These are phyloP conservation scores for Starmerella sirachaensis DNA, from an alignment of 805 yeast species.

Conservation along the genomic window DNA sequence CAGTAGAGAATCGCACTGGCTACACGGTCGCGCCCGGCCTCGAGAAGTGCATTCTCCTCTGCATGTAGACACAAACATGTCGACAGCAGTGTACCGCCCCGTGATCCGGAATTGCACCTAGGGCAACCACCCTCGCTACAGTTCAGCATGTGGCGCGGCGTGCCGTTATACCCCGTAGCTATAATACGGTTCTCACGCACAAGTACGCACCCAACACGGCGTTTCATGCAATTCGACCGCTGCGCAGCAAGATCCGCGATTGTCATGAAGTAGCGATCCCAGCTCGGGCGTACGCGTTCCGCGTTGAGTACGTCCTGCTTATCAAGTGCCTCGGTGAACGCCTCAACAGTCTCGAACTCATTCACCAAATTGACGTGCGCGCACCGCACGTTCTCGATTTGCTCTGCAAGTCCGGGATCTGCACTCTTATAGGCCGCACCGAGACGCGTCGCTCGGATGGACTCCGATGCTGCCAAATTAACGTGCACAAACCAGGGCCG, in stretches of 20 bases:
- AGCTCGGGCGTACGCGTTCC: slow-evolving; percentile 67
- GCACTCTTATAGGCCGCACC: slow-evolving; percentile 26
- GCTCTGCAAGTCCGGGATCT: slow-evolving; percentile 23
- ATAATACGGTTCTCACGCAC: slow-evolving; percentile 76
- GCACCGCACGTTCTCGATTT: slow-evolving; percentile 34
- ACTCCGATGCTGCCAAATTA: slow-evolving; percentile 61
- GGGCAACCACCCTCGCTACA: slow-evolving; percentile 95
- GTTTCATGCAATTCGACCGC: slow-evolving; percentile 91
- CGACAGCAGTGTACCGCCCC: slow-evolving; percentile 54
- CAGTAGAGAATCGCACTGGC: slow-evolving; percentile 56
- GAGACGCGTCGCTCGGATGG: slow-evolving; percentile 35
- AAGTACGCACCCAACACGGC: slow-evolving; percentile 93
- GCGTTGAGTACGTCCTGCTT: slow-evolving; percentile 37
- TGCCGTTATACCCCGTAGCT: slow-evolving; percentile 96
- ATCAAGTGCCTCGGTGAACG: slow-evolving; percentile 33
- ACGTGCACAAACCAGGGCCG: slow-evolving; percentile 79
- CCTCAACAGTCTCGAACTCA: slow-evolving; percentile 30
- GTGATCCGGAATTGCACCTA: slow-evolving; percentile 58
- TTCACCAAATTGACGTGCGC: slow-evolving; percentile 53
- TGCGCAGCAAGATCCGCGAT: slow-evolving; percentile 86
- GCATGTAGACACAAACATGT: slow-evolving; percentile 94
- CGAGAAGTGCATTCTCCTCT: slow-evolving; percentile 89
- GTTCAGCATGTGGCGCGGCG: slow-evolving; percentile 76
- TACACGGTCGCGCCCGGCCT: slow-evolving; percentile 82
- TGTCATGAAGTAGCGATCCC: slow-evolving; percentile 95